Base-by-base conservation (phyloP, 768 basidiomycete genomes). In the Lactifluus rugatus region DNA sequence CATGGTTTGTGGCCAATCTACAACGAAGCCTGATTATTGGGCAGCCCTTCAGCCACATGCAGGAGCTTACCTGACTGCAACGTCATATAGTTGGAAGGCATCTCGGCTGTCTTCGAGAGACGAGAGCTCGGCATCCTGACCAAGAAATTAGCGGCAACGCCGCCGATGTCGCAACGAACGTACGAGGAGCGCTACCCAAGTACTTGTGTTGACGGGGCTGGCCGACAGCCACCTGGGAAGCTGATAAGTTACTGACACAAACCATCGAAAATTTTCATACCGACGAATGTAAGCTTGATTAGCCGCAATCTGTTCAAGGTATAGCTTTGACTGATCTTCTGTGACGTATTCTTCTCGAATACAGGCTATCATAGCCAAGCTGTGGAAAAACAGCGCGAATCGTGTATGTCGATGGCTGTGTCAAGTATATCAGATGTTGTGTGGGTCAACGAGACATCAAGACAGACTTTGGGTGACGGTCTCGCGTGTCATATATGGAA, bases 141-240 rank as follows among this genome's bases (percentile, higher is more conserved):
- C n/a, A 19, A 39, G 13, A n/a, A 9, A 45, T 55, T 11, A 32
- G 42, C 13, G 34, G 16, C 17, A 13, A 36, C 14, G 2, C 19
- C 14, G 8, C 10, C 9, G 16, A 28, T 44, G 36, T 14, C 11
- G 14, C 28, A 42, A 14, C 16, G 2, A 46, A 71, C 78, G 60
- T 69, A 84, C 84, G 44, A 89, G 78, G 13, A 89, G 75, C 2
- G 82, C 79, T 34, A 84, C 73, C 87, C 85, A 87, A 17, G 82
- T 77, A 59, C 79, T 81, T 19, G 74, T 79, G 66, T 87, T 89
- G 26, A 84, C 79, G 10, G 85, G 82, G 62, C 83, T 84, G 0
- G 84, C 78, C 0, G 83, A 82, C 9, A 82, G 65, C 87, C 87
- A 89, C 60, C 84, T 85, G 48, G 3, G 36, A 42, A n/a, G 23